Conservation (phyloP, 352 stramenopile genomes). For the Elongisporangium undulatum region DNA sequence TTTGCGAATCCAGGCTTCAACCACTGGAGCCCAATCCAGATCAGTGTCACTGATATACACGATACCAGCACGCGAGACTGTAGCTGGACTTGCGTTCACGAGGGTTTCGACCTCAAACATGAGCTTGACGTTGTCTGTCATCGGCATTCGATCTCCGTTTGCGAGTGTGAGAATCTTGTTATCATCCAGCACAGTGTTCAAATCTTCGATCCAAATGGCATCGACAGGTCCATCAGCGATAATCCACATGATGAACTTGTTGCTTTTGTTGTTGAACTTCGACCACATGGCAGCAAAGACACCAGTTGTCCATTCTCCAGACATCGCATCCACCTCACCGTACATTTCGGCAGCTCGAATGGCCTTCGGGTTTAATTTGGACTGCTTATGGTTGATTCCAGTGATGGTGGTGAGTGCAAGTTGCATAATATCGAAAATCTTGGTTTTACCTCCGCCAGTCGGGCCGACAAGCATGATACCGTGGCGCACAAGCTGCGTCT, state of each 20-base stretch:
- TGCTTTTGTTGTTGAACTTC: slow-evolving; percentile 98
- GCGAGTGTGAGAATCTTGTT: slow-evolving; percentile 97
- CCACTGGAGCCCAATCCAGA: slow-evolving; percentile 96
- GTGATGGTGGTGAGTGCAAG: slow-evolving; percentile 92
- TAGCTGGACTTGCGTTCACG: slow-evolving; percentile 96
- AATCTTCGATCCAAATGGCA: slow-evolving; percentile 98
- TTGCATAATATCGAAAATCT: slow-evolving; percentile 95
- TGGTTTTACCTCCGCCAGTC: slow-evolving; percentile 96
- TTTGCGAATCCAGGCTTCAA: slow-evolving; percentile 96
- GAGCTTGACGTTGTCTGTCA: slow-evolving; percentile 97
- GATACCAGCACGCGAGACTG: slow-evolving; percentile 95
- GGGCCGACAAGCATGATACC: slow-evolving; percentile 99
- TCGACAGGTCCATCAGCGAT: slow-evolving; percentile 97
- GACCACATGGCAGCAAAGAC: slow-evolving; percentile 98
- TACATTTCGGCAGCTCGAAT: slow-evolving; percentile 98
- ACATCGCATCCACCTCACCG: slow-evolving; percentile 95
- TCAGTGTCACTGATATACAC: slow-evolving; percentile 98
- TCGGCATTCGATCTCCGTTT: slow-evolving; percentile 97
- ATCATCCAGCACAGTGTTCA: slow-evolving; percentile 98
- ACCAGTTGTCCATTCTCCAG: slow-evolving; percentile 96
- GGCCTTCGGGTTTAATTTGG: slow-evolving; percentile 96
- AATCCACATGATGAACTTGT: slow-evolving; percentile 99
- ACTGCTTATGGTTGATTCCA: slow-evolving; percentile 93
- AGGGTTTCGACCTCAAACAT: slow-evolving; percentile 98
- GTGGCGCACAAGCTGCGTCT: slow-evolving; percentile 97